Evolutionary conservation across 2,329 filamentous ascomycete genomes (phyloP).

Genomic region (Boeremia exigua): DNA sequence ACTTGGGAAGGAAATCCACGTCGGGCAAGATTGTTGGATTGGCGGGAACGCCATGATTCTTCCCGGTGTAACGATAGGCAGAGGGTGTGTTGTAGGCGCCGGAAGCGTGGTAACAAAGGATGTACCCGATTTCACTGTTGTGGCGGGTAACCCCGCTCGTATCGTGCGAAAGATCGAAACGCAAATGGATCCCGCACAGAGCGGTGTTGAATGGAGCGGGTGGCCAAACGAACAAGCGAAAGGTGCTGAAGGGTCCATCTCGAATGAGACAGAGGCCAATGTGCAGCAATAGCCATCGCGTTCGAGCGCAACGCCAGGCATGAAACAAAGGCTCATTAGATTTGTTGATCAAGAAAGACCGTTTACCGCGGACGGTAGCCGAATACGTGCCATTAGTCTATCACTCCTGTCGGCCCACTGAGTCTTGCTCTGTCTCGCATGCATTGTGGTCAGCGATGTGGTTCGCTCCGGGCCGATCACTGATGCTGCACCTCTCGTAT

Average conservation of each 20-base stretch:
- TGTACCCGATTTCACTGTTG: constrained; percentile 68
- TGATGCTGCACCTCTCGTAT: neutral
- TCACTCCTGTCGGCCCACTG: neutral
- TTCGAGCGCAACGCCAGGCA: too few species aligned
- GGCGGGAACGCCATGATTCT: constrained; percentile 64
- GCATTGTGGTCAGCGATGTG: neutral
- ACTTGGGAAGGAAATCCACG: constrained; percentile 71
- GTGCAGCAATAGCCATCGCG: neutral
- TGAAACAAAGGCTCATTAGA: too few species aligned
- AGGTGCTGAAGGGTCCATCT: constrained; percentile 73
- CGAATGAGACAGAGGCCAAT: constrained; percentile 65
- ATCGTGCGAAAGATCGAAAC: constrained; percentile 60
- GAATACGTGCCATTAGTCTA: too few species aligned
- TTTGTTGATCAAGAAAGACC: too few species aligned
- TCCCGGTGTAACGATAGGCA: constrained; percentile 78
- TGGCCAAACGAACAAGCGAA: constrained; percentile 76
- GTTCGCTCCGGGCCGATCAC: neutral
- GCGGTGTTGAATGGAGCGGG: constrained; percentile 46
- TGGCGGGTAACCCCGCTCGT: constrained; percentile 71
- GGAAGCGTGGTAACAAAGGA: constrained; percentile 85
- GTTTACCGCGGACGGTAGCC: neutral
- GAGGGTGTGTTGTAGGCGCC: constrained; percentile 76
- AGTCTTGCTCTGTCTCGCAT: neutral
- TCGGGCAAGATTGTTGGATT: constrained; percentile 72
- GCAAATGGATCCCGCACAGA: constrained; percentile 36